Conservation (phyloP, 2,329 filamentous ascomycete species). For the Coniella vitis region DNA sequence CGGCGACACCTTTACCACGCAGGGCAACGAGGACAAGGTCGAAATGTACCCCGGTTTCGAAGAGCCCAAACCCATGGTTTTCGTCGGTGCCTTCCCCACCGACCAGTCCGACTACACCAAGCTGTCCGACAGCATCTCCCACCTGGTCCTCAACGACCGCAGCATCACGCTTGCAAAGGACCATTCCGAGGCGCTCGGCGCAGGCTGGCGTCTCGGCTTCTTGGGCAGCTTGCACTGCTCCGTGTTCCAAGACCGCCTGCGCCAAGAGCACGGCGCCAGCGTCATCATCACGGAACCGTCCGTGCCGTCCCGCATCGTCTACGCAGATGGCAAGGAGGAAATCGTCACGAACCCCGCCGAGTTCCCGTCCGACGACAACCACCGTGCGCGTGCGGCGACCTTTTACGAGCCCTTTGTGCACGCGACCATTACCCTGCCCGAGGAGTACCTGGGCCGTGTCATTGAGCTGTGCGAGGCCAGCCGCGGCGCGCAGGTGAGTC, state of each 20-base stretch:
- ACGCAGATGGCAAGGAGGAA: conserved; percentile 67
- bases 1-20: conserved; percentile 86
- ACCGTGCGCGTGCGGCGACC: conserved; percentile 35
- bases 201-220: conserved; percentile 91
- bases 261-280: conserved; percentile 87
- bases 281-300: conserved; percentile 97
- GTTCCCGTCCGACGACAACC: conserved; percentile 66
- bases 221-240: conserved; percentile 96
- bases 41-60: conserved; percentile 86
- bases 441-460: conserved; percentile 88
- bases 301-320: conserved; percentile 83
- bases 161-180: conserved; percentile 93
- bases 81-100: conserved; percentile 91
- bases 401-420: conserved; percentile 61
- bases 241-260: conserved; percentile 93
- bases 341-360: conserved; percentile 80
- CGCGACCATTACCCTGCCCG: conserved; percentile 82
- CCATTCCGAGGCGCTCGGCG: conserved; percentile 85
- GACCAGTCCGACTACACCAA: conserved; percentile 83
- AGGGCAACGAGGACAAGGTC: conserved; percentile 69
- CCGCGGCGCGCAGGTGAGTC: conserved; percentile 76
- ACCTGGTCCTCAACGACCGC: conserved; percentile 89
- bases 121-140: conserved; percentile 87
- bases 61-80: conserved; percentile 98
- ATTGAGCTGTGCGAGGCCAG: conserved; percentile 92